These are phyloP conservation scores for Diutina catenulata DNA, from an alignment of 1,139 yeast species.

Conservation along the genomic window DNA sequence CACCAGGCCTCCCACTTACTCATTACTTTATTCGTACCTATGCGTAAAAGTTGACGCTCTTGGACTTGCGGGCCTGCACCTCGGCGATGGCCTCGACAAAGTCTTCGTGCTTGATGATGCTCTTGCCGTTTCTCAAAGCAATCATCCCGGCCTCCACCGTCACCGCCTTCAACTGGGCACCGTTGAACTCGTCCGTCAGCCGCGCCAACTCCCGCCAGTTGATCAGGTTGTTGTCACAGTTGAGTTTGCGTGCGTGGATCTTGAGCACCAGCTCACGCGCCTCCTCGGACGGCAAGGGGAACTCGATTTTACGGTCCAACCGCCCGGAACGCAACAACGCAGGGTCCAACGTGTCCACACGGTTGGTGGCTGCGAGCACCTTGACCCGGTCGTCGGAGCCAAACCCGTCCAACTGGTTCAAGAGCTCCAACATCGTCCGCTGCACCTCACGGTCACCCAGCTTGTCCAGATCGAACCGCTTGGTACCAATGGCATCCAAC, in stretches of 20 bases:
- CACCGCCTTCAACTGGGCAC: conserved; percentile 96
- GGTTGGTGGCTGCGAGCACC: conserved; percentile 94
- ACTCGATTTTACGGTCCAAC: conserved; percentile 93
- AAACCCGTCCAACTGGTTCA: conserved; percentile 95
- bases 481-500: conserved; percentile 97
- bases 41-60: conserved; percentile 93
- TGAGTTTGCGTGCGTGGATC: conserved; percentile 94
- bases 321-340: conserved; percentile 96
- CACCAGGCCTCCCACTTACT: no score
- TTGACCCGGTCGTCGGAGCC: conserved; percentile 97
- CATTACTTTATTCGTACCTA: conserved; percentile 16
- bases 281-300: conserved; percentile 95
- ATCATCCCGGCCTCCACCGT: conserved; percentile 99
- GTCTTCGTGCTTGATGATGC: conserved; percentile 89
- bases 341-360: conserved; percentile 96
- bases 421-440: conserved; percentile 95
- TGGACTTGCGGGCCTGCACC: conserved; percentile 94
- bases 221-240: conserved; percentile 73
- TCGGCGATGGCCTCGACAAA: conserved; percentile 97
- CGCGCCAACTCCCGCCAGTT: conserved; percentile 98
- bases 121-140: conserved; percentile 91
- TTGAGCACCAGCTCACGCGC: conserved; percentile 93
- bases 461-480: conserved; percentile 94
- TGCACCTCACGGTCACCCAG: conserved; percentile 98
- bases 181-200: conserved; percentile 95